Percentiles rank a stretch among this genome's conserved stretches.
Conservation (phyloP, 2,329 filamentous ascomycete genomes). For the Calonectria pauciramosa region DNA sequence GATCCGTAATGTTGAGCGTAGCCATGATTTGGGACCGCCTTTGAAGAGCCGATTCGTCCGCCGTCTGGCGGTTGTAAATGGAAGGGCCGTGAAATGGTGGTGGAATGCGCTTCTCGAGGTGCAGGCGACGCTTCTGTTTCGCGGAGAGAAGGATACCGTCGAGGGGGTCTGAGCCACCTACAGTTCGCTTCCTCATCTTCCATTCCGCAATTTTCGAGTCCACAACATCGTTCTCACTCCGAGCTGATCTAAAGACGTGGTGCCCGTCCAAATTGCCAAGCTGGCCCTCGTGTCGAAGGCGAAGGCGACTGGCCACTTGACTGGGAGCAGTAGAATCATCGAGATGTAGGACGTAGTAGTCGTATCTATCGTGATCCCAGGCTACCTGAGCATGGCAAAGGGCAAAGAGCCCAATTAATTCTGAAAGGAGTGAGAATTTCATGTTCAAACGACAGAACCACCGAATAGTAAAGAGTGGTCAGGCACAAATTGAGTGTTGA, state of each 20-base stretch:
- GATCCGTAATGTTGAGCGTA: slow-evolving; percentile 83
- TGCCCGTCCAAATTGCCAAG: slow-evolving; percentile 85
- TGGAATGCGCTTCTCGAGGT: slow-evolving; percentile 66
- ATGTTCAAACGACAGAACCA: not conserved
- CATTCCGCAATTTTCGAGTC: slow-evolving; percentile 65
- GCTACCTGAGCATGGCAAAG: slow-evolving; percentile 55
- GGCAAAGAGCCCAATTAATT: not conserved
- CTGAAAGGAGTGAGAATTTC: not conserved
- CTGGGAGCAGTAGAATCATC: slow-evolving; percentile 75
- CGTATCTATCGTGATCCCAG: slow-evolving; percentile 83
- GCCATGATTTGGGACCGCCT: slow-evolving; percentile 71
- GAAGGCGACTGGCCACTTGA: slow-evolving; percentile 79
- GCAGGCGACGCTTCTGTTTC: slow-evolving; percentile 73
- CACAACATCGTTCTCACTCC: slow-evolving; percentile 72
- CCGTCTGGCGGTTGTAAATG: slow-evolving; percentile 53
- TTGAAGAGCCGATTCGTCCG: slow-evolving; percentile 54
- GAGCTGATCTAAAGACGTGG: slow-evolving; percentile 84
- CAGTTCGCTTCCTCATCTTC: slow-evolving; percentile 72
- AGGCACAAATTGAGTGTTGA: too few species aligned
- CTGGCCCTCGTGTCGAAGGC: slow-evolving; percentile 83
- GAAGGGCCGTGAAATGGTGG: slow-evolving; percentile 50
- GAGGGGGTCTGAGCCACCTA: slow-evolving; percentile 69
- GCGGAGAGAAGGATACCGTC: slow-evolving; percentile 83
- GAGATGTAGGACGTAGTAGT: slow-evolving; percentile 95
- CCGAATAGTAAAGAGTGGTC: too few species aligned